Percentiles rank a stretch among this genome's conserved stretches.
phyloP scores from a whole-genome alignment of 305 asterid species.

The Stenogyne calaminthoides region DNA sequence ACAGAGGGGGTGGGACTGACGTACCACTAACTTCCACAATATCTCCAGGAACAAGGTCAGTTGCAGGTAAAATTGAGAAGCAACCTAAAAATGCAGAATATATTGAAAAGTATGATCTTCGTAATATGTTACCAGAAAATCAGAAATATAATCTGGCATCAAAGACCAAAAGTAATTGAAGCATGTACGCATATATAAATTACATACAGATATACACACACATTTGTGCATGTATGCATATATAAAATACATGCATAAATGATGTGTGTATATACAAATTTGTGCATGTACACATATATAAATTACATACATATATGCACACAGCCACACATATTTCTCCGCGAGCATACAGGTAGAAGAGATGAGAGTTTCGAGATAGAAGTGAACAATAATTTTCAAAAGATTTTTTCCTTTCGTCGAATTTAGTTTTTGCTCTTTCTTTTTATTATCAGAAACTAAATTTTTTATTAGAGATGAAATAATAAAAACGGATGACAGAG shows the following conservation, averaged over 20 bases:
- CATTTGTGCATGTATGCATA: background rate
- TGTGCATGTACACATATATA: background rate
- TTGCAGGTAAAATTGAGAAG: slow-evolving; percentile 92
- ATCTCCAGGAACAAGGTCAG: slow-evolving; percentile 99
- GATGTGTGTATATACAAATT: background rate
- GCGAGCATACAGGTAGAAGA: background rate
- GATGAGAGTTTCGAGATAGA: background rate
- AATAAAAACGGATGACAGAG: too few relatives aligned
- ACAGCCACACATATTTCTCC: too few relatives aligned
- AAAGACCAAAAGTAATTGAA: background rate
- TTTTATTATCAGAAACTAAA: background rate
- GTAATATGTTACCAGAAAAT: slow-evolving; percentile 7
- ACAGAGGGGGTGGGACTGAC: slow-evolving; percentile 32
- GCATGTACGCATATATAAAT: background rate
- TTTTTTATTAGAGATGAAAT: background rate
- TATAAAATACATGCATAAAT: too few relatives aligned
- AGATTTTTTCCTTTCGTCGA: background rate
- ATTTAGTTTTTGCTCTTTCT: too few relatives aligned
- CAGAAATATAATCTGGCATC: slow-evolving; percentile 22
- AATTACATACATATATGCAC: background rate
- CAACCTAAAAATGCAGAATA: slow-evolving; percentile 55
- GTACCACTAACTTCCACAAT: slow-evolving; percentile 95
- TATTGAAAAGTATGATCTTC: slow-evolving; percentile 22
- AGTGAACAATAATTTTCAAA: background rate
- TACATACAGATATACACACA: background rate